Base-by-base conservation (phyloP, 768 basidiomycete species). In the Tylopilus plumbeoviolaceoides region DNA sequence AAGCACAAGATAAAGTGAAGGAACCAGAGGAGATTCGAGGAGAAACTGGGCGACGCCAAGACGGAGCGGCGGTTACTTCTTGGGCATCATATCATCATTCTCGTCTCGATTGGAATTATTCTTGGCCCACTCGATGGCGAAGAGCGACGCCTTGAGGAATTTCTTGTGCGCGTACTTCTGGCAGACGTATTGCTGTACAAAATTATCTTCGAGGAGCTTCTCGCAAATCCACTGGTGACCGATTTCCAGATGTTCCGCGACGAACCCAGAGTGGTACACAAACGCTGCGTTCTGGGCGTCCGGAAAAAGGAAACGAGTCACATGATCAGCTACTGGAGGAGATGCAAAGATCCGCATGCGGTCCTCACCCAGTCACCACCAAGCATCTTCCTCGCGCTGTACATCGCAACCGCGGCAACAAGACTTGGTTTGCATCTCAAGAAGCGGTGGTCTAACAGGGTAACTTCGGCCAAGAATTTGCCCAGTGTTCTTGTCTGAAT, bases 111-210 rank as follows among this genome's bases (percentile, higher is more conserved):
- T 67, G 61, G 73, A 59, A 65, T 83, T 77, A 38, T 67, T 71
- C 60, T 75, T 80, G 41, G 87, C 86, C 85, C 85, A 89, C 51
- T 87, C 80, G 63, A 88, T 77, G 40, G 89, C 89, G 63, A 84
- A 91, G 36, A 80, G 69, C 18, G 87, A 85, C 28, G 89, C 95
- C 72, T 95, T 92, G 68, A 98, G 83, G 81, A 97, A 98, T 72
- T 93, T 95, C 84, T 95, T 97, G 79, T 90, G 82, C 42, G 92
- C 84, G 71, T 98, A 99, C 76, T 99, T 98, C 78, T 89, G 89
- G 82, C 84, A 95, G 36, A 94, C 87, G 71, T 93, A 92, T 61
- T 87, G 83, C 46, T 82, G 77, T n/a, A 82, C 76, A 70, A 98
- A 98, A 59, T 83, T 82, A 7, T 80, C 73, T 58, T 92, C 90